Conservation (phyloP, 192 early-diverging fungal species). For the Martensiomyces pterosporus region DNA sequence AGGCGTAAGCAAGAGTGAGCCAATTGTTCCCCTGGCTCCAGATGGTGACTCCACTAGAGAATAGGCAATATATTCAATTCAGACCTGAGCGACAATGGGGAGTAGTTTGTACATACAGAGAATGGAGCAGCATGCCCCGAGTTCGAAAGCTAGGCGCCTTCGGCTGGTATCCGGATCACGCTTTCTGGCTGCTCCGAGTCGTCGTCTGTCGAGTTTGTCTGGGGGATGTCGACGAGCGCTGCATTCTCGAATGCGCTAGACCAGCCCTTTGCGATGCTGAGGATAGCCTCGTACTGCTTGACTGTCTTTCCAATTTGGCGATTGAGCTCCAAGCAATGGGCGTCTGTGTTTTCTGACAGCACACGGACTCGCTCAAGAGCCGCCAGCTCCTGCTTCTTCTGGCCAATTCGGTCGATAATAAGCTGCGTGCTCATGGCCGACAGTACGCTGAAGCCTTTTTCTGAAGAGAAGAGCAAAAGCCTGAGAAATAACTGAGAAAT, state of each 20-base stretch:
- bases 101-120: neutral
- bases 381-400: conserved; percentile 48
- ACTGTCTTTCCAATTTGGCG: conserved; percentile 49
- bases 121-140: neutral
- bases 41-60: no score
- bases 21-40: no score
- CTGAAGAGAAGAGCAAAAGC: no score
- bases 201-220: conserved; percentile 29
- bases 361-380: conserved; percentile 37
- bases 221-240: conserved; percentile 38
- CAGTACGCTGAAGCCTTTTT: no score
- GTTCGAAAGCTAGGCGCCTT: conserved; percentile 6
- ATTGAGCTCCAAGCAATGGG: conserved; percentile 48
- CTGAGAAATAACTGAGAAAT: no score
- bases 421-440: conserved; percentile 47
- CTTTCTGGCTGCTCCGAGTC: conserved; percentile 43
- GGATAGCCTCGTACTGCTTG: conserved; percentile 39
- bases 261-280: conserved; percentile 39
- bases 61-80: neutral
- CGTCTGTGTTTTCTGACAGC: conserved; percentile 40
- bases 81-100: no score
- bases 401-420: conserved; percentile 31
- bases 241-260: conserved; percentile 48
- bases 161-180: conserved; percentile 44
- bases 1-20: conserved; percentile 5